Evolutionary conservation across 2,329 filamentous ascomycete genomes (phyloP).

Genomic region (Huntiella bhutanensis): DNA sequence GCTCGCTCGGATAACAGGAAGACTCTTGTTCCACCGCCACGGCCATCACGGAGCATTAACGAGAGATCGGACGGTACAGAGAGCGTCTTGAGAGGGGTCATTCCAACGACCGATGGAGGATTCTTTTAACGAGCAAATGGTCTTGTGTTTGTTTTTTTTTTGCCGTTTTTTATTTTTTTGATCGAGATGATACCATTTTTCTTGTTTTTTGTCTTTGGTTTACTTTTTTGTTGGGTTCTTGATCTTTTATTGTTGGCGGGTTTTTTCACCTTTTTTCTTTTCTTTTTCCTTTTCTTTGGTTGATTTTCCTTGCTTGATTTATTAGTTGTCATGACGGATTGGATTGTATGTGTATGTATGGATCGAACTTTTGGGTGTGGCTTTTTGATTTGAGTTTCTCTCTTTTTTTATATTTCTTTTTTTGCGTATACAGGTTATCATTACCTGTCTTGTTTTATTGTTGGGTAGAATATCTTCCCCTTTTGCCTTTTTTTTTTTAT

Average conservation of each 20-base stretch:
- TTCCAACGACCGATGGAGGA: constrained; percentile 3
- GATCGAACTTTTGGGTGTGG: background rate
- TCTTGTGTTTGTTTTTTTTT: constrained; percentile 3
- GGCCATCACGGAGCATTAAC: background rate
- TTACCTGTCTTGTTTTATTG: background rate
- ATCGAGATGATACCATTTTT: constrained; percentile 16
- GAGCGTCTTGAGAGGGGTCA: constrained; percentile 1
- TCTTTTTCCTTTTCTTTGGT: background rate
- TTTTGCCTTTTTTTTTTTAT: background rate
- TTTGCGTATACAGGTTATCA: background rate
- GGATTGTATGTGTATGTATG: background rate
- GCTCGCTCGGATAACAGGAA: background rate
- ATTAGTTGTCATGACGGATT: background rate
- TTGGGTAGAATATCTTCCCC: background rate
- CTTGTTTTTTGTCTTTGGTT: background rate
- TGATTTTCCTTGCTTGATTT: background rate
- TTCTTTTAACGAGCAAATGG: constrained; percentile 7
- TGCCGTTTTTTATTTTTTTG: constrained; percentile 7
- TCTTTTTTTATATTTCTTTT: background rate
- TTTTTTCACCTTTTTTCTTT: background rate
- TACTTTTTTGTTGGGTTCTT: no score
- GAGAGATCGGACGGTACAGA: constrained; percentile 5
- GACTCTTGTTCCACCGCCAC: constrained; percentile 7
- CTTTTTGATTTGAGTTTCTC: background rate
- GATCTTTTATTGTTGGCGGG: background rate